Percentiles rank a stretch among this genome's conserved stretches.
Conservation (phyloP, 768 basidiomycete genomes). For the Phaeolepiota aurea region DNA sequence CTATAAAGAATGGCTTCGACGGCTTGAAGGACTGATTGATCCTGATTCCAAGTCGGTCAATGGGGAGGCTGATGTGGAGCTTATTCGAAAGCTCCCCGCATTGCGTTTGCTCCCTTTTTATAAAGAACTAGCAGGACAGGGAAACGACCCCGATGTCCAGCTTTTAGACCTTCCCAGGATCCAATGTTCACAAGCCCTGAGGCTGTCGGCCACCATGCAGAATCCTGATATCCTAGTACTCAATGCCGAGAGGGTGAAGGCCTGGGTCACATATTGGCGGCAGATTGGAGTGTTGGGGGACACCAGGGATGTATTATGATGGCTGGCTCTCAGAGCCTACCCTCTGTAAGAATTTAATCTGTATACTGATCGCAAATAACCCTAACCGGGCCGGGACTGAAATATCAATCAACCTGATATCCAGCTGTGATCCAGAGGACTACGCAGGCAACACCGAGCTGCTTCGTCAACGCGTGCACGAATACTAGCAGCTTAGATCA, state of each 20-base stretch:
- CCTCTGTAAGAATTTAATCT: too few relatives aligned
- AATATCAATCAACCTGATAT: too few relatives aligned
- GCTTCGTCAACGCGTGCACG: too few relatives aligned
- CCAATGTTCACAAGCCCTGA: conserved; percentile 5
- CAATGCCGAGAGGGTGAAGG: conserved; percentile 7
- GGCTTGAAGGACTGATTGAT: conserved; percentile 15
- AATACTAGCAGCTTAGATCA: too few relatives aligned
- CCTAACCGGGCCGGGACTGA: too few relatives aligned
- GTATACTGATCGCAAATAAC: too few relatives aligned
- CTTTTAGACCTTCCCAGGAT: conserved; percentile 14
- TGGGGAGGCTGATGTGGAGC: background rate
- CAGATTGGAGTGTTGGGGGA: background rate
- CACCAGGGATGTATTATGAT: too few relatives aligned
- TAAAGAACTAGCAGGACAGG: conserved; percentile 8
- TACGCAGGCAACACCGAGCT: too few relatives aligned
- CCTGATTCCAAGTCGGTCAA: background rate
- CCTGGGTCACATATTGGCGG: conserved; percentile 10
- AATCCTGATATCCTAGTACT: conserved; percentile 3
- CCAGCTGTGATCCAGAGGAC: too few relatives aligned
- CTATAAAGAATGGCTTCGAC: conserved; percentile 20
- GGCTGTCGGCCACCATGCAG: conserved; percentile 4
- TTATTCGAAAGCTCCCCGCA: conserved; percentile 12
- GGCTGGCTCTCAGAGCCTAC: too few relatives aligned
- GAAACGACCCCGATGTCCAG: conserved; percentile 10
- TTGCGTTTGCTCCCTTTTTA: conserved; percentile 20